These are phyloP conservation scores for Turnera subulata DNA, from an alignment of 345 rosid species.

Conservation along the genomic window DNA sequence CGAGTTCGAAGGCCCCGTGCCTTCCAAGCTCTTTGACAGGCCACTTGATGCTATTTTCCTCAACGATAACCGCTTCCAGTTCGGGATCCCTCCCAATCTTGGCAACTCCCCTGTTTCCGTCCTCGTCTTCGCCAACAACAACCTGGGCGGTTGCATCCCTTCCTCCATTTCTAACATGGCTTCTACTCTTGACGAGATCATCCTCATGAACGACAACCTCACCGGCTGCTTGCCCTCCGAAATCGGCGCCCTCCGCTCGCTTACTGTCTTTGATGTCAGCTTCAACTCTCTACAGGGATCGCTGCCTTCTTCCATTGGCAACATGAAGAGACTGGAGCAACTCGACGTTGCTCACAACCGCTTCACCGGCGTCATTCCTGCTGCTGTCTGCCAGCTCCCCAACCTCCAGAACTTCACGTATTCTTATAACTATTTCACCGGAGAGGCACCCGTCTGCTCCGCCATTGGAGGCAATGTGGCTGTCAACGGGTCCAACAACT, in stretches of 20 bases:
- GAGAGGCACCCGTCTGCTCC: conserved; percentile 54
- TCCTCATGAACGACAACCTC: conserved; percentile 63
- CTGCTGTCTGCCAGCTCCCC: conserved; percentile 49
- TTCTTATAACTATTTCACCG: conserved; percentile 60
- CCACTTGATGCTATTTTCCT: conserved; percentile 60
- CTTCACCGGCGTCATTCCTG: conserved; percentile 57
- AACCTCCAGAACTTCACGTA: conserved; percentile 57
- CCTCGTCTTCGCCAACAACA: conserved; percentile 61
- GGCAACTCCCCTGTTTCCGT: conserved; percentile 76
- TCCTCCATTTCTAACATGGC: conserved; percentile 67
- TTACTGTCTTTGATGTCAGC: conserved; percentile 63
- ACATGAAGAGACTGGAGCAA: conserved; percentile 67
- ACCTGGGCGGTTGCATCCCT: conserved; percentile 78
- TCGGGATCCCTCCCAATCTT: conserved; percentile 59
- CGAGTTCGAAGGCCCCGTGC: conserved; percentile 71
- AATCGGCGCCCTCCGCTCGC: conserved; percentile 51
- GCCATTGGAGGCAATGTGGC: conserved; percentile 23
- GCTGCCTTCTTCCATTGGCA: conserved; percentile 45
- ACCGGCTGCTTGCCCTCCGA: conserved; percentile 71
- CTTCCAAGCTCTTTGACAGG: conserved; percentile 51
- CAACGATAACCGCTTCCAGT: conserved; percentile 57
- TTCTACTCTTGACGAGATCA: conserved; percentile 59
- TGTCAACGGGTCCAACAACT: conserved; percentile 40
- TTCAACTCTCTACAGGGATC: conserved; percentile 53
- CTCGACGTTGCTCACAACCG: conserved; percentile 57